Evolutionary conservation across 148 eudicot species (phyloP), one percentile per base, ranked within the genome.

Genomic region (Nepenthes gracilis): DNA sequence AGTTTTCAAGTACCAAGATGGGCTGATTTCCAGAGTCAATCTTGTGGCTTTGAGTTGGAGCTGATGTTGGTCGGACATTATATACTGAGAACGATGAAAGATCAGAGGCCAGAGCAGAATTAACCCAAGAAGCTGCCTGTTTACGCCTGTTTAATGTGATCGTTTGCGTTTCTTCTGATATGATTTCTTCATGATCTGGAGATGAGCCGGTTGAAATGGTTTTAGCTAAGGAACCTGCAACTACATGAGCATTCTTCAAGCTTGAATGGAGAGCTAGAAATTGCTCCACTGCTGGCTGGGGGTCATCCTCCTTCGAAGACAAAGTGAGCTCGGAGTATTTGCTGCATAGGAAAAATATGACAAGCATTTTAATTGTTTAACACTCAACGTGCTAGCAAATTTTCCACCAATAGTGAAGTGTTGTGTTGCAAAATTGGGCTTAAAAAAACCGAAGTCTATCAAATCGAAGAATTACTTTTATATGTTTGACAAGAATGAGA

Each of bases 101-200:
- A 69, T 87, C 85, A 50, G 95, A 70, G 38, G 85, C 72, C 69
- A 90, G 61, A 37, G 95, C 92, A 53, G 97, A 87, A 68, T 85
- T 79, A 58, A 85, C 84, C 97, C 97, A 90, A n/a, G 85, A 81
- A 62, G 83, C 64, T 51, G 95, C 89, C 67, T 81, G 87, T 70
- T 90, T 90, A 23, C 76, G 86, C 63, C 78, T 75, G 4, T 90
- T 87, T 10, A 82, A 74, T 36, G 75, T 43, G 60, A 77, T 64
- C 55, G 79, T 83, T 9, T 74, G 69, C 12, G 85, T 74, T 76
- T 85, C 92, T 74, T 85, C 95, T 12, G 92, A 67, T 23, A 83
- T 59, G 54, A 12, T 57, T 74, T 83, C 92, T 83, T 80, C 89
- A 33, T 61, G 64, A 56, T 82, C 91, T 9, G 83, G 79, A 35